Evolutionary conservation across 202 grass and related monocot genomes (phyloP).

Genomic region (Tripidium arundinaceum): DNA sequence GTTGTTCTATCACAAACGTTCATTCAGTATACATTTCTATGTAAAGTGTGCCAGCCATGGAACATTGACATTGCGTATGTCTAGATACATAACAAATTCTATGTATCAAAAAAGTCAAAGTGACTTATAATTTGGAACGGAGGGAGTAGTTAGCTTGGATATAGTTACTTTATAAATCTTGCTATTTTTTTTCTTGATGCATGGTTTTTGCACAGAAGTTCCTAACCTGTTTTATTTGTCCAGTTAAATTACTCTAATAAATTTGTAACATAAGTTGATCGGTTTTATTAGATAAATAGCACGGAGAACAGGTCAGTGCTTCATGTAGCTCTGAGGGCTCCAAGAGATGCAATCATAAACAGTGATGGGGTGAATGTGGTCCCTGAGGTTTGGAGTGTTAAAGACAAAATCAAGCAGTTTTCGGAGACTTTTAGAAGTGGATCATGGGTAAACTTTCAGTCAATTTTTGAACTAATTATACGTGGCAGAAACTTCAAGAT

Average conservation of each 20-base stretch:
- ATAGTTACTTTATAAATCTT: not conserved
- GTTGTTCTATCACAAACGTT: not conserved
- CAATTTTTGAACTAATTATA: not conserved
- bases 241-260: not conserved
- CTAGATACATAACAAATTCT: no score
- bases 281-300: slow-evolving; percentile 74
- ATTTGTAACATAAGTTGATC: not conserved
- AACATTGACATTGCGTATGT: no score
- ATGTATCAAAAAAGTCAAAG: no score
- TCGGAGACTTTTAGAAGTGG: slow-evolving; percentile 85
- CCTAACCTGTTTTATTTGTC: not conserved
- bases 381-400: slow-evolving; percentile 65
- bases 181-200: not conserved
- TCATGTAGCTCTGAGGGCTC: slow-evolving; percentile 78
- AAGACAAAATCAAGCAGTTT: slow-evolving; percentile 94
- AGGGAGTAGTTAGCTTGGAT: not conserved
- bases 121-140: no score
- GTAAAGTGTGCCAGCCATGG: not conserved
- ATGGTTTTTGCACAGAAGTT: not conserved
- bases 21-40: not conserved
- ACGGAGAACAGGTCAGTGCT: slow-evolving; percentile 94
- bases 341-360: slow-evolving; percentile 61
- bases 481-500: not conserved
- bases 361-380: slow-evolving; percentile 78
- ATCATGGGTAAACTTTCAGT: slow-evolving; percentile 60